Base-by-base conservation (phyloP, 805 yeast species). In the Zygoascus biomembranicola region DNA sequence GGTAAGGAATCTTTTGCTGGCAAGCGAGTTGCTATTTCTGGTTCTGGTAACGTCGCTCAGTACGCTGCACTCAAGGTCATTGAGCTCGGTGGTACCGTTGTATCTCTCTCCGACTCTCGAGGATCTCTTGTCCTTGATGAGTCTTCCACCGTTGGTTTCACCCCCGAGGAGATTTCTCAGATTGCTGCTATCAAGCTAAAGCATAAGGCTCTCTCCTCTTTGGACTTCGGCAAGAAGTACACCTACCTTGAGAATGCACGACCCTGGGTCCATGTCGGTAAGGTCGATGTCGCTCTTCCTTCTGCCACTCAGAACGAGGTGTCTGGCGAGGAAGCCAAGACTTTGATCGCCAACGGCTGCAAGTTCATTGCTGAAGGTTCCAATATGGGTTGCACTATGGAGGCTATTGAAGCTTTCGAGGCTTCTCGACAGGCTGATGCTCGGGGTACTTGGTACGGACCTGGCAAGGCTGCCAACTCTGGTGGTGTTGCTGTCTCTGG, bases 401-500 rank as follows among this genome's bases (percentile, higher is more conserved):
- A 92, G 73, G 99, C 99, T 63, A 89, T 92, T 63, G 89, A 85
- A 63, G 90, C 87, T 58, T 92, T 90, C 66, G 99, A 92, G 81
- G 62, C 76, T 55, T 73, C 72, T 63, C 70, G 77, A 43, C 51
- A 57, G 39, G 23, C 50, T 18, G 45, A 58, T 16, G 51, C 57
- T 32, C 20, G 16, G 16, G 76, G 81, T 58, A 87, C 90, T 74
- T 92, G 99, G 99, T 92, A 90, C 77, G 98, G 96, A 67, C 97
- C 97, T 71, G 98, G 97, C 76, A 92, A 92, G 82, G 97, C 97
- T 64, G 92, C 97, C 68, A 92, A 92, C 84, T 86, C 95, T 77
- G 99, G 98, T 77, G 99, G 99, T 84, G 99, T 92, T 65, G 96
- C 97, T 55, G 97, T 90, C 55, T 89, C 97, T 56, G 98, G 97